Evolutionary conservation across 2,329 filamentous ascomycete genomes (phyloP).

Genomic region (Nothopassalora personata): DNA sequence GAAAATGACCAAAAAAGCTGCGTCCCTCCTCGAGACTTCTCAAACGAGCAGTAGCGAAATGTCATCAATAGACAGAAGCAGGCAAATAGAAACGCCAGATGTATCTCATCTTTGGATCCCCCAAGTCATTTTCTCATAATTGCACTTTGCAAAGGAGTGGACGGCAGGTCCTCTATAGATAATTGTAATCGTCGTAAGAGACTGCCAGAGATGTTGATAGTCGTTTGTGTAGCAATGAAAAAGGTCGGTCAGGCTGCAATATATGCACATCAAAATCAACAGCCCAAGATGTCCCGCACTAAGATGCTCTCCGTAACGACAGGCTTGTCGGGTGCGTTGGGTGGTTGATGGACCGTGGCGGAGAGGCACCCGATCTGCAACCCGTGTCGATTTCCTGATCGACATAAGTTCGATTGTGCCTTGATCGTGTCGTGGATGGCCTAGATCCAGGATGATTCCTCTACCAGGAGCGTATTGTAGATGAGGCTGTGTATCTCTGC

Average conservation of each 20-base stretch:
- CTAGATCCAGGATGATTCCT: conserved; percentile 27
- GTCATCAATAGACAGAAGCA: conserved; percentile 1
- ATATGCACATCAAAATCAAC: conserved; percentile 5
- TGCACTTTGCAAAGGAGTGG: conserved; percentile 22
- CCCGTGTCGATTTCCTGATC: conserved; percentile 22
- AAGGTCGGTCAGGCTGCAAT: neutral
- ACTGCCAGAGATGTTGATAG: conserved; percentile 22
- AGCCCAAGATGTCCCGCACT: conserved; percentile 7
- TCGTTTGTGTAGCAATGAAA: neutral
- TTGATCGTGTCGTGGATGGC: neutral
- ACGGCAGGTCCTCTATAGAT: conserved; percentile 24
- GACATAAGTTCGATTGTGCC: conserved; percentile 26
- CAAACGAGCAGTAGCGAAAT: neutral
- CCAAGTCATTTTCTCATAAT: neutral
- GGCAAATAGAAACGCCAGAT: conserved; percentile 1
- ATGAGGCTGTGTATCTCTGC: conserved; percentile 69
- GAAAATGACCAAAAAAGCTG: neutral
- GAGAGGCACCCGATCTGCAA: conserved; percentile 25
- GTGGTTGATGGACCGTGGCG: neutral
- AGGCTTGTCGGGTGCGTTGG: conserved; percentile 1
- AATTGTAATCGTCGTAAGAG: conserved; percentile 16
- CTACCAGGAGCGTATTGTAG: conserved; percentile 36
- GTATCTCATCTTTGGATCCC: neutral
- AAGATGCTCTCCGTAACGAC: conserved; percentile 3
- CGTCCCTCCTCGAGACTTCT: neutral